Conservation (phyloP, 2,329 filamentous ascomycete genomes). For the Colletotrichum paranaense region DNA sequence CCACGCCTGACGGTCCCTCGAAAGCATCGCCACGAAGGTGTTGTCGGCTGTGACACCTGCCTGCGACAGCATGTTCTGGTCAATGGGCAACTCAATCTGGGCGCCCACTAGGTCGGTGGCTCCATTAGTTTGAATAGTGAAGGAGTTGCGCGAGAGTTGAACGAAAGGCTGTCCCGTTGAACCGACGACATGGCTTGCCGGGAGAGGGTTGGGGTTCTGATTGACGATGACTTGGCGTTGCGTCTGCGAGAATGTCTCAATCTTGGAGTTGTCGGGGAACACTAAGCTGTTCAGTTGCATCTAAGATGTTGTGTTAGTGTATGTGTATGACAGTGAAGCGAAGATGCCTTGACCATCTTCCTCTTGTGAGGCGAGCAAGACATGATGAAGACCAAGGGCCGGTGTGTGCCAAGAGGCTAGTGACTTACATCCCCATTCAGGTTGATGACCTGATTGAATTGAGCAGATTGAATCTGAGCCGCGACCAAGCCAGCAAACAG, state of each 20-base stretch:
- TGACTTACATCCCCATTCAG: constrained; percentile 39
- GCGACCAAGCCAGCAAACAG: constrained; percentile 30
- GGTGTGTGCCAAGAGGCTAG: no score
- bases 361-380: not conserved
- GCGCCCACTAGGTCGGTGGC: constrained; percentile 38
- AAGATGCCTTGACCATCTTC: not conserved
- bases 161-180: constrained; percentile 39
- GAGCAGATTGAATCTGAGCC: constrained; percentile 33
- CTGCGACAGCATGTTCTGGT: constrained; percentile 35
- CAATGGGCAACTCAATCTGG: constrained; percentile 39
- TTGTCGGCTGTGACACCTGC: constrained; percentile 38
- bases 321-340: not conserved
- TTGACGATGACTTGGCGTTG: constrained; percentile 39
- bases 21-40: constrained; percentile 38
- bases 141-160: constrained; percentile 38
- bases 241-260: constrained; percentile 39
- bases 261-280: constrained; percentile 39
- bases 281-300: constrained; percentile 38
- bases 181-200: constrained; percentile 38
- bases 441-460: constrained; percentile 39
- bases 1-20: constrained; percentile 38
- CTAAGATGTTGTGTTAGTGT: constrained; percentile 14
- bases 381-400: not conserved
- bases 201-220: constrained; percentile 38
- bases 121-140: constrained; percentile 38